phyloP scores from a whole-genome alignment of 441 rosid genomes.

The Lepidium campestre region DNA sequence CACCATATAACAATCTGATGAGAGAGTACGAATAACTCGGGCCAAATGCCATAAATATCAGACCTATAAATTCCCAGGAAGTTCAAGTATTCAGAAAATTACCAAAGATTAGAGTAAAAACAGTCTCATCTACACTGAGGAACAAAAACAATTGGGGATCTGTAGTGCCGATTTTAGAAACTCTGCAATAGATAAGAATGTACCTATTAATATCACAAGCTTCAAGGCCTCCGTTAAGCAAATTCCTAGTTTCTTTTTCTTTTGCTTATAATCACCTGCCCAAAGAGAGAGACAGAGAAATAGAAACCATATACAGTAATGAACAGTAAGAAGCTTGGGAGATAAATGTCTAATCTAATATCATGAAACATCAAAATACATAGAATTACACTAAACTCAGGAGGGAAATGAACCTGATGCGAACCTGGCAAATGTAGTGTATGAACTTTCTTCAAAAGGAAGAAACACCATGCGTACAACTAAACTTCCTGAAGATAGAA shows the following conservation, averaged over 20 bases:
- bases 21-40: slow-evolving; percentile 94
- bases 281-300: slow-evolving; percentile 4
- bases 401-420: slow-evolving; percentile 86
- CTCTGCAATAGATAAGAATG: not conserved
- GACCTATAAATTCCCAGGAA: slow-evolving; percentile 44
- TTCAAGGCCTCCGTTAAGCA: slow-evolving; percentile 81
- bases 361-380: not conserved
- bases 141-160: not conserved
- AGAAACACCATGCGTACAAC: slow-evolving; percentile 93
- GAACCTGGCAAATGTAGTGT: slow-evolving; percentile 90
- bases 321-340: not conserved
- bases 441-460: slow-evolving; percentile 95
- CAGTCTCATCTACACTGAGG: not conserved
- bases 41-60: slow-evolving; percentile 85
- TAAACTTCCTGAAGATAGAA: slow-evolving; percentile 61
- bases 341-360: not conserved
- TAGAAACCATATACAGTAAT: not conserved
- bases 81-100: not conserved
- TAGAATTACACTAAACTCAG: slow-evolving; percentile 20
- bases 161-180: not conserved
- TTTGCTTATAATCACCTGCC: slow-evolving; percentile 53
- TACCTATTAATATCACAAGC: slow-evolving; percentile 84
- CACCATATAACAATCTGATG: slow-evolving; percentile 78
- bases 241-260: slow-evolving; percentile 50
- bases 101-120: not conserved